These are phyloP conservation scores for Sugiyamaella boreocaroliniensis DNA, from an alignment of 805 yeast species.

Conservation along the genomic window DNA sequence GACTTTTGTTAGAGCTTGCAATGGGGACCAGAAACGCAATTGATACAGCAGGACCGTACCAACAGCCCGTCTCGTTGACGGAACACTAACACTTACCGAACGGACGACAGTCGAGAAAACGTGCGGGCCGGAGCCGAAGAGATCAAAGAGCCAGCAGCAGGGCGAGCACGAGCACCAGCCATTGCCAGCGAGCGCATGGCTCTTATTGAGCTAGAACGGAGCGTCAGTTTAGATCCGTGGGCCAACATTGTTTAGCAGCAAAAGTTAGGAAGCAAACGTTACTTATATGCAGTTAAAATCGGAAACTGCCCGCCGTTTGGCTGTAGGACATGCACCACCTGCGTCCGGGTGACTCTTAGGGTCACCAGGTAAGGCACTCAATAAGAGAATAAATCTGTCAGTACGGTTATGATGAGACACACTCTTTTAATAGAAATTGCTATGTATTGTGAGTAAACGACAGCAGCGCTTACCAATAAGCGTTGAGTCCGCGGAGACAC, in stretches of 20 bases:
- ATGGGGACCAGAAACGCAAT: background rate
- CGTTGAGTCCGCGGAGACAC: background rate
- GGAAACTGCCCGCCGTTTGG: background rate
- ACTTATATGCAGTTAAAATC: background rate
- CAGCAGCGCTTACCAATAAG: too few relatives aligned
- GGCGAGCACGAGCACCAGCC: background rate
- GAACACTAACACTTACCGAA: background rate
- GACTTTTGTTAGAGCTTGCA: background rate
- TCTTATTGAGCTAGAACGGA: background rate
- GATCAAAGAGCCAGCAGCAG: background rate
- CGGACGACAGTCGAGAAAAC: background rate
- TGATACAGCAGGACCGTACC: background rate
- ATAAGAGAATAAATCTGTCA: too few relatives aligned
- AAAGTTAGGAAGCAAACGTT: background rate
- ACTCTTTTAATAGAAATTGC: too few relatives aligned
- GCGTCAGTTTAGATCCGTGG: background rate
- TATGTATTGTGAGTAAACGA: too few relatives aligned
- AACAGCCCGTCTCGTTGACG: background rate
- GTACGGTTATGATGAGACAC: too few relatives aligned
- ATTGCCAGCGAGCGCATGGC: constrained; percentile 1
- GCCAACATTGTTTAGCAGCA: background rate
- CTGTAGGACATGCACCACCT: background rate
- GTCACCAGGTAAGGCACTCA: background rate
- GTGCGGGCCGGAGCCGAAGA: background rate
- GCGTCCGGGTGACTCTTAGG: background rate